Percentiles rank a stretch among this genome's conserved stretches.
These are phyloP conservation scores for Grigorovia yakushimaensis DNA, from an alignment of 805 yeast genomes.

Conservation along the genomic window DNA sequence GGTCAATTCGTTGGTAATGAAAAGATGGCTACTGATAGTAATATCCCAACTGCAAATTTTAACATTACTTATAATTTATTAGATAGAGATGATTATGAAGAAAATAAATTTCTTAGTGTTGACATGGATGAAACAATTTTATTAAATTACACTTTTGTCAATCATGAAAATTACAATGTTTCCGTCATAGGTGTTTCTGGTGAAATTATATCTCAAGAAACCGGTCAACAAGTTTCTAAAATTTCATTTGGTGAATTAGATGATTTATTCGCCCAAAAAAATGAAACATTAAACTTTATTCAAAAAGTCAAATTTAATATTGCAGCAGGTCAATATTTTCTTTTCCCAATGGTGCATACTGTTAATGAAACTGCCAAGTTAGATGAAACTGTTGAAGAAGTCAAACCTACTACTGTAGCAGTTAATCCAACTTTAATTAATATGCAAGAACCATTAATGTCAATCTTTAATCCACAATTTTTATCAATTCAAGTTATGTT, in stretches of 20 bases:
- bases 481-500: conserved; percentile 51
- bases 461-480: conserved; percentile 65
- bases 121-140: conserved; percentile 45
- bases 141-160: conserved; percentile 42
- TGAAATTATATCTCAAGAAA: conserved; percentile 43
- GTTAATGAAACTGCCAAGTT: conserved; percentile 27
- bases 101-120: conserved; percentile 34
- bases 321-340: conserved; percentile 44
- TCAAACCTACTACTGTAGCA: conserved; percentile 43
- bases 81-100: conserved; percentile 33
- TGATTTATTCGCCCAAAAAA: conserved; percentile 43
- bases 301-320: conserved; percentile 55
- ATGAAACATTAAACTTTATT: conserved; percentile 39
- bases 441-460: conserved; percentile 55
- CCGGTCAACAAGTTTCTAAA: conserved; percentile 45
- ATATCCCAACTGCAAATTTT: conserved; percentile 27
- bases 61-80: conserved; percentile 40
- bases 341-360: conserved; percentile 52
- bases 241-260: conserved; percentile 57
- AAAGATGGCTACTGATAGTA: neutral
- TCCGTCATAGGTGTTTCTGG: conserved; percentile 65
- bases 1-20: neutral
- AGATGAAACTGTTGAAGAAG: conserved; percentile 9
- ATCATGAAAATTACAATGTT: conserved; percentile 42
- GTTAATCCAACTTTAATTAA: conserved; percentile 48